phyloP scores from a whole-genome alignment of 2,329 filamentous ascomycete species.

The Periconia macrospinosa region DNA sequence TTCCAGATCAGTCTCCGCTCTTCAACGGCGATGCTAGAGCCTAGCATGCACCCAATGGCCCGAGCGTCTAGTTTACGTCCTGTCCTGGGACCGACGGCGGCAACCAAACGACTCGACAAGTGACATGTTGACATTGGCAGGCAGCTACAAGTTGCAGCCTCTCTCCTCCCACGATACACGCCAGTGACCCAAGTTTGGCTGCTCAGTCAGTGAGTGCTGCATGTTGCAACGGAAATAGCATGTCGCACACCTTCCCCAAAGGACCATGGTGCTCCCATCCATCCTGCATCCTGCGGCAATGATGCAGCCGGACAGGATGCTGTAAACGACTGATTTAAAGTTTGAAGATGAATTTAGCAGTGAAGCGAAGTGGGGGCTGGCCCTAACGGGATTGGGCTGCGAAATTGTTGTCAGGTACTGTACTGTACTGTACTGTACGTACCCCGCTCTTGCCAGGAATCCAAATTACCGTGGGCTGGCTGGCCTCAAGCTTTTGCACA shows the following conservation, averaged over 20 bases:
- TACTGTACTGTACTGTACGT: neutral
- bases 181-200: neutral
- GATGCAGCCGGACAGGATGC: neutral
- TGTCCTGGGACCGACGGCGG: neutral
- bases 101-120: neutral
- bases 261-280: neutral
- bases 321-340: conserved; percentile 3
- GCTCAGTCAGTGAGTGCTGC: no score
- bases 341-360: conserved; percentile 19
- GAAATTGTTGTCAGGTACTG: neutral
- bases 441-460: neutral
- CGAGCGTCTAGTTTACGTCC: no score
- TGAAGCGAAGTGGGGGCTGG: conserved; percentile 10
- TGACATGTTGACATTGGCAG: no score
- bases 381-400: neutral
- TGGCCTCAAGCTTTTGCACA: neutral
- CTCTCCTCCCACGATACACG: neutral
- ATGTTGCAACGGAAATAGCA: neutral
- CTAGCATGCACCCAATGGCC: conserved; percentile 1
- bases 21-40: conserved; percentile 10
- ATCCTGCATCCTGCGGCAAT: conserved; percentile 9
- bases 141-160: neutral
- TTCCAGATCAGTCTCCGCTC: conserved; percentile 16
- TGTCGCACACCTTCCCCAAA: neutral
- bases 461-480: no score